Percentiles rank a stretch among this genome's conserved stretches.
Evolutionary conservation across 805 yeast genomes (phyloP).

Genomic region (Wickerhamiella sergipiensis): DNA sequence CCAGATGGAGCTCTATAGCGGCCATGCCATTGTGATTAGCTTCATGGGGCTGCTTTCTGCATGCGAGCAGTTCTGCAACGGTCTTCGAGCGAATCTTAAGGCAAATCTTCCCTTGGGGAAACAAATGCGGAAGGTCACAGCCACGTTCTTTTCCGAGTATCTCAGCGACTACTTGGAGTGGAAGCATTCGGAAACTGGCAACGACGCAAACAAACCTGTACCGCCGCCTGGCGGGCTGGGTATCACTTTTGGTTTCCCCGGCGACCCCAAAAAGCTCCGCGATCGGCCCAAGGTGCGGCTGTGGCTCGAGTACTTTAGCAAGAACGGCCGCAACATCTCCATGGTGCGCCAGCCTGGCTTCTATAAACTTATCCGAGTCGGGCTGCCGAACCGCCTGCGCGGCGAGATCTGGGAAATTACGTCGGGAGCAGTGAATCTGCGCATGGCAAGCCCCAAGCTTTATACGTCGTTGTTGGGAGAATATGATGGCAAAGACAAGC

Average conservation of each 20-base stretch:
- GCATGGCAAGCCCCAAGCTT: conserved; percentile 48
- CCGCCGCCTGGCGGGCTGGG: conserved; percentile 83
- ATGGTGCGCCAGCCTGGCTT: conserved; percentile 62
- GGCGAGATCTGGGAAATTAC: conserved; percentile 95
- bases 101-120: conserved; percentile 50
- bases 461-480: conserved; percentile 47
- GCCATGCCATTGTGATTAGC: conserved; percentile 48
- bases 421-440: conserved; percentile 67
- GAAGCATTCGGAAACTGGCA: conserved; percentile 31
- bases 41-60: conserved; percentile 68
- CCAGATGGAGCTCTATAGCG: conserved; percentile 53
- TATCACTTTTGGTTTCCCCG: conserved; percentile 72
- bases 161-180: conserved; percentile 32
- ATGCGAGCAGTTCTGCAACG: conserved; percentile 67
- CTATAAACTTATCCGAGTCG: conserved; percentile 73
- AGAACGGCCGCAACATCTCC: conserved; percentile 74
- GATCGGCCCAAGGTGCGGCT: conserved; percentile 78
- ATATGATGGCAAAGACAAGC: conserved; percentile 38
- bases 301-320: conserved; percentile 84
- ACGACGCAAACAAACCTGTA: conserved; percentile 9
- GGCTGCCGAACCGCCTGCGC: conserved; percentile 83
- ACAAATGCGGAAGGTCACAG: conserved; percentile 42
- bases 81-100: conserved; percentile 45
- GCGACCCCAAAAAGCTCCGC: conserved; percentile 60
- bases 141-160: conserved; percentile 75